Evolutionary conservation across 495 filamentous ascomycete species (phyloP).

Genomic region (Penicillium goetzii): DNA sequence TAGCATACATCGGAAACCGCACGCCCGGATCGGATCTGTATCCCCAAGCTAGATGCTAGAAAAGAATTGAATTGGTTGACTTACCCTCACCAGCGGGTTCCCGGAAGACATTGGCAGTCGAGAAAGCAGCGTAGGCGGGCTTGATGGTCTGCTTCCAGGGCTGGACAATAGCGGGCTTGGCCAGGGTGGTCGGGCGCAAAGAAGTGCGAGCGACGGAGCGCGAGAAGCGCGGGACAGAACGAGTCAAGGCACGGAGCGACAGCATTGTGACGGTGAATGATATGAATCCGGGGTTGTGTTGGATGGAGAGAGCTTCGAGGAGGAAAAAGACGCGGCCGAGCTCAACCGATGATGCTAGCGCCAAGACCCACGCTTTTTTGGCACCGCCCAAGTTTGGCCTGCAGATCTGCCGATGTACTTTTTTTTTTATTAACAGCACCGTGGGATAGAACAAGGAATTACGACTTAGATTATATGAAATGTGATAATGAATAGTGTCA

Average conservation of each 20-base stretch:
- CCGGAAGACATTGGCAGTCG: constrained; percentile 63
- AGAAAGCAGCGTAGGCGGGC: constrained; percentile 71
- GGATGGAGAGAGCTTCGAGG: constrained; percentile 27
- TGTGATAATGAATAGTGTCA: background rate
- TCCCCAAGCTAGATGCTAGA: background rate
- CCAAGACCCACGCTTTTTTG: constrained; percentile 36
- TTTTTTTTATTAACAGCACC: background rate
- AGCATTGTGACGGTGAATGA: constrained; percentile 63
- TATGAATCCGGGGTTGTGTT: constrained; percentile 17
- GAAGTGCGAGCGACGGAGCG: constrained; percentile 59
- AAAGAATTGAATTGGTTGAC: constrained; percentile 13
- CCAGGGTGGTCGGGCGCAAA: constrained; percentile 52
- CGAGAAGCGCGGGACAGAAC: constrained; percentile 70
- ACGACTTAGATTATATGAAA: too few species aligned
- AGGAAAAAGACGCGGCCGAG: constrained; percentile 26
- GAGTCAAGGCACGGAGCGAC: constrained; percentile 71
- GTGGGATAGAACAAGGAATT: background rate
- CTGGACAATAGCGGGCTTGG: constrained; percentile 49
- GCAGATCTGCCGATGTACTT: constrained; percentile 24
- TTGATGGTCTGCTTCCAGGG: constrained; percentile 55
- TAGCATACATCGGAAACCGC: constrained; percentile 10
- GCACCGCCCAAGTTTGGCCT: constrained; percentile 19
- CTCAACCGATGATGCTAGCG: constrained; percentile 46
- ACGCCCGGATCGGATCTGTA: background rate
- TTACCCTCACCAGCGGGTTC: constrained; percentile 62